A percentile compares a stretch with the other conserved stretches of the same genome.
These are phyloP conservation scores for Colletotrichum tofieldiae DNA, from an alignment of 2,329 filamentous ascomycete genomes.

Conservation along the genomic window DNA sequence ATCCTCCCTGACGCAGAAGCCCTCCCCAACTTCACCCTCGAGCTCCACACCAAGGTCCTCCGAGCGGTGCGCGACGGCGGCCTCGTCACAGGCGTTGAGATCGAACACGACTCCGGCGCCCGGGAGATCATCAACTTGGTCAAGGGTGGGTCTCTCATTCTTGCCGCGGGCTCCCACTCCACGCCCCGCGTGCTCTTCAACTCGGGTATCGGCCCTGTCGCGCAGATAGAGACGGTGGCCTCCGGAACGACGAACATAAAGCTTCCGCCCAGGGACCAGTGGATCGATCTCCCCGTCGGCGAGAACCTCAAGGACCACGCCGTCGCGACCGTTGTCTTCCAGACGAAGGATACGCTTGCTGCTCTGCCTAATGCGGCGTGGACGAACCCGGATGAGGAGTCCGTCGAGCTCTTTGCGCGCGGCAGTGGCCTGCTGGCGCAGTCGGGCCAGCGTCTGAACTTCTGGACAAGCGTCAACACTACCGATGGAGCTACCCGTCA, in stretches of 20 bases:
- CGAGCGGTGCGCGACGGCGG: constrained; percentile 45
- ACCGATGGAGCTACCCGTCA: constrained; percentile 57
- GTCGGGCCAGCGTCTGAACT: constrained; percentile 62
- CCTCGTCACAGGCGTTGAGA: constrained; percentile 54
- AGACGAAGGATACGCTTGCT: constrained; percentile 47
- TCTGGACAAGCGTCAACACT: constrained; percentile 62
- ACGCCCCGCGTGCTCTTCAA: constrained; percentile 72
- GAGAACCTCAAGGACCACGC: constrained; percentile 55
- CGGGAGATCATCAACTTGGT: constrained; percentile 44
- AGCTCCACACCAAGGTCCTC: constrained; percentile 43
- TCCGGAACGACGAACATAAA: constrained; percentile 56
- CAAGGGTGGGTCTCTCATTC: constrained; percentile 49
- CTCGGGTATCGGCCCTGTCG: constrained; percentile 67
- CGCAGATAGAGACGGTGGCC: constrained; percentile 63
- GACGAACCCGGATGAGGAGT: constrained; percentile 48
- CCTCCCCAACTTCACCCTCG: constrained; percentile 55
- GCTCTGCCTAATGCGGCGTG: constrained; percentile 45
- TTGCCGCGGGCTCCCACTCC: constrained; percentile 65
- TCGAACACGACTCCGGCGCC: constrained; percentile 36
- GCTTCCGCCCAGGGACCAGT: constrained; percentile 46
- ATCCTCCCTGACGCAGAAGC: constrained; percentile 58
- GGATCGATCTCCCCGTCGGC: constrained; percentile 60
- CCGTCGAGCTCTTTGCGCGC: constrained; percentile 53
- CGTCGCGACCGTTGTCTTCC: constrained; percentile 48
- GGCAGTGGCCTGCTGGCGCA: constrained; percentile 60